Conservation (phyloP, 352 stramenopile species). For the Globisporangium okanoganense region DNA sequence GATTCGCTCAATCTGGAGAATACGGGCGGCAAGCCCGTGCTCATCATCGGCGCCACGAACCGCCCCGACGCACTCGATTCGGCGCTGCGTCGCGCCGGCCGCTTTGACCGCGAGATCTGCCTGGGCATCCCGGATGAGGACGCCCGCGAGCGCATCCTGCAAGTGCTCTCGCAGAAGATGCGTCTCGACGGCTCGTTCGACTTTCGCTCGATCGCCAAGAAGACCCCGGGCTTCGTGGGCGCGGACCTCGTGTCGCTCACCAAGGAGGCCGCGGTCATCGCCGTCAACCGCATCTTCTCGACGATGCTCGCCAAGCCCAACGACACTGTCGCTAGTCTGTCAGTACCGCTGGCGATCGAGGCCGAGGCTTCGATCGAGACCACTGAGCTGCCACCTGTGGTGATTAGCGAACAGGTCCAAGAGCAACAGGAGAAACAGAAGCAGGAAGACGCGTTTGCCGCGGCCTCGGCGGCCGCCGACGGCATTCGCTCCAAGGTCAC, state of each 20-base stretch:
- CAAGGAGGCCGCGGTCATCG: conserved; percentile 97
- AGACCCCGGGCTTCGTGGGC: conserved; percentile 97
- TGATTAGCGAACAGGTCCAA: conserved; percentile 10
- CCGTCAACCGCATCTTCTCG: conserved; percentile 98
- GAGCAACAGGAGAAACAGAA: conserved; percentile 9
- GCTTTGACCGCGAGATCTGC: conserved; percentile 98
- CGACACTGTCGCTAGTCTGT: not conserved
- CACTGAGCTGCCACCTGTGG: not conserved
- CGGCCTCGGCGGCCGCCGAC: conserved; percentile 38
- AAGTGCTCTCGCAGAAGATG: conserved; percentile 94
- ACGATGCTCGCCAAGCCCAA: conserved; percentile 39
- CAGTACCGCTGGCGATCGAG: not conserved
- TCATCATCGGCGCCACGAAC: conserved; percentile 98
- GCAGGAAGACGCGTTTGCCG: conserved; percentile 11
- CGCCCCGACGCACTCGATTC: conserved; percentile 96
- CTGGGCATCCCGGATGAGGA: conserved; percentile 96
- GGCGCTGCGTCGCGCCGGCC: conserved; percentile 93
- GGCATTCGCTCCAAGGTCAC: conserved; percentile 59
- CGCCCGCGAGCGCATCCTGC: conserved; percentile 93
- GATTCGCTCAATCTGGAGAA: conserved; percentile 90
- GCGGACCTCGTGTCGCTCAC: conserved; percentile 97
- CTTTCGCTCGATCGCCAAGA: conserved; percentile 89
- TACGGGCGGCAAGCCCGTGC: conserved; percentile 89
- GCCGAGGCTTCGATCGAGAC: not conserved
- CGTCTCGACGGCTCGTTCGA: conserved; percentile 92